Conservation (phyloP, 257 asterid genomes). For the Solanum tarapatanum region DNA sequence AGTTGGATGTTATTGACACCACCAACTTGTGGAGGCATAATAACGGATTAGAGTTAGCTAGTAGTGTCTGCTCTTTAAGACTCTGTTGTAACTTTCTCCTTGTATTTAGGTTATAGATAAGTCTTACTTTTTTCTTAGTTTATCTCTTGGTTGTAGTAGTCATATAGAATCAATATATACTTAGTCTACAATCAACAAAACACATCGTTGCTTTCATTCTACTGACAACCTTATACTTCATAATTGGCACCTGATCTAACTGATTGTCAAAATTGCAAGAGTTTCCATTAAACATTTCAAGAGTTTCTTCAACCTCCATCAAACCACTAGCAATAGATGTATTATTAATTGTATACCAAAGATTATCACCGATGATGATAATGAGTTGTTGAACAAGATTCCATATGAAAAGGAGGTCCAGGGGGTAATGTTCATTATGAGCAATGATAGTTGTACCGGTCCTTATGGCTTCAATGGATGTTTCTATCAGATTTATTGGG, state of each 20-base stretch:
- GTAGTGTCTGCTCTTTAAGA: neutral
- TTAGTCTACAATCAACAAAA: neutral
- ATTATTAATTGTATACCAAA: neutral
- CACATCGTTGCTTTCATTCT: neutral
- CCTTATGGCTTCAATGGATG: neutral
- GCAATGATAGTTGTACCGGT: neutral
- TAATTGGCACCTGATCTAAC: no score
- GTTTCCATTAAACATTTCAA: neutral
- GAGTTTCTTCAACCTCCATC: neutral
- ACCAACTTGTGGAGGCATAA: neutral
- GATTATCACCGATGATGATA: neutral
- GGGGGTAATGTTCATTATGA: neutral
- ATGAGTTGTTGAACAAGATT: neutral
- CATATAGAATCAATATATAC: neutral
- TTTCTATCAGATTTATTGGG: neutral
- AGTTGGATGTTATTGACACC: neutral
- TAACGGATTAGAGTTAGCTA: no score
- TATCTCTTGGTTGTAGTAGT: neutral
- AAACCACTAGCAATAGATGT: no score
- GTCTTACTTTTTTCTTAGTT: neutral
- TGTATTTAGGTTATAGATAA: neutral
- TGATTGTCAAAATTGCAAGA: neutral
- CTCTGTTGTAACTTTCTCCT: neutral
- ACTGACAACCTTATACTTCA: no score
- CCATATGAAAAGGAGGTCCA: no score